phyloP scores from a whole-genome alignment of 495 filamentous ascomycete genomes.

The Peziza echinospora region DNA sequence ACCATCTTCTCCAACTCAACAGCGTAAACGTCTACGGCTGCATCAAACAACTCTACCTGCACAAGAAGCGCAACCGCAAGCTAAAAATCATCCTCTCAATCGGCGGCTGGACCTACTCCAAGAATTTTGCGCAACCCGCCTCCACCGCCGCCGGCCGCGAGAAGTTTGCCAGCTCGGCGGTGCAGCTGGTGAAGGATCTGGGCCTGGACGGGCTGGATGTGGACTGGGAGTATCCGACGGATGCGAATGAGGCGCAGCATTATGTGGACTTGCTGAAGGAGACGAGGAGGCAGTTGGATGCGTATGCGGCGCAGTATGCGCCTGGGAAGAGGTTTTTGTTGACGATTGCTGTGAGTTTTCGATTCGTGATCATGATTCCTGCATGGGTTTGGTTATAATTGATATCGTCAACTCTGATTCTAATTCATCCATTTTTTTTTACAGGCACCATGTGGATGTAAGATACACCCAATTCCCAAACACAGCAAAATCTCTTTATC shows the following conservation, averaged over 20 bases:
- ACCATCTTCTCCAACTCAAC: conserved; percentile 10
- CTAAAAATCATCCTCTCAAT: conserved; percentile 84
- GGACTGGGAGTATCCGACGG: conserved; percentile 46
- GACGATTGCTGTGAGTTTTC: conserved; percentile 40
- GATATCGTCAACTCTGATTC: too few species aligned
- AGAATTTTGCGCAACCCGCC: conserved; percentile 60
- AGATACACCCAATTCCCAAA: not conserved
- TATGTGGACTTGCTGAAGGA: conserved; percentile 48
- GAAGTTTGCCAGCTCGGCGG: conserved; percentile 46
- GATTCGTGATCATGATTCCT: too few species aligned
- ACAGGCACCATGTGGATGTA: not conserved
- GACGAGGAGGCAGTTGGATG: conserved; percentile 42
- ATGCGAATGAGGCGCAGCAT: conserved; percentile 38
- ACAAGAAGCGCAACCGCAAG: conserved; percentile 72
- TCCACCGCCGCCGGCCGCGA: conserved; percentile 37
- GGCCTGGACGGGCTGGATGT: conserved; percentile 43
- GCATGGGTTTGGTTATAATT: too few species aligned
- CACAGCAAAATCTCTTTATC: too few species aligned
- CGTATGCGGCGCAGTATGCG: conserved; percentile 30
- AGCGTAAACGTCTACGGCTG: conserved; percentile 75
- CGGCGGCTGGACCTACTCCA: conserved; percentile 87
- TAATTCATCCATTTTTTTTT: too few species aligned
- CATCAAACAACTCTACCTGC: conserved; percentile 77
- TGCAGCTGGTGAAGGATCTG: conserved; percentile 43
- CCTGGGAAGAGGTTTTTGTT: conserved; percentile 42